Evolutionary conservation across 1,139 yeast species (phyloP), one percentile per base, ranked within the genome.

Genomic region (Candida gigantensis): DNA sequence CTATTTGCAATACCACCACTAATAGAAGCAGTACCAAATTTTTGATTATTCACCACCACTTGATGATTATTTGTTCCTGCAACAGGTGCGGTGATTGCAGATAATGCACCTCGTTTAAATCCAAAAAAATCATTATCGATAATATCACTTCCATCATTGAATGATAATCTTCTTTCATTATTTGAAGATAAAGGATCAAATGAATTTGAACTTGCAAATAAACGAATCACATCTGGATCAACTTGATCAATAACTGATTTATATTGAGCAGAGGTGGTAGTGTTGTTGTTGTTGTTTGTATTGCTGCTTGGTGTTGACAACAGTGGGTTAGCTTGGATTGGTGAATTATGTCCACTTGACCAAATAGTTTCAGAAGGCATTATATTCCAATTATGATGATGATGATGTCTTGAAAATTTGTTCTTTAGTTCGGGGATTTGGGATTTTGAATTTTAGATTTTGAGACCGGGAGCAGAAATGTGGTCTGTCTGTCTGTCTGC

Each of bases 11-110:
- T 66, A 5, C 80, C 81, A 4, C 83, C 86, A 39, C 79, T 72
- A 34, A 80, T 76, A 4, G 84, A 77, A 11, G 84, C 84, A 5
- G 85, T 68, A 2, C 81, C 82, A 49, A 79, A 74, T 30, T 65
- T 25, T 13, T 32, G 27, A 24, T 35, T 33, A 13, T 37, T 32
- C 12, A 33, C 37, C 29, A 30, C 14, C 21, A 34, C 20, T 24
- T 36, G 36, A 28, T 30, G 20, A 23, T 31, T 36, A 21, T 32
- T 37, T 10, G 33, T 26, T 15, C 35, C 39, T 8, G 47, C 51
- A 11, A 56, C 65, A 3, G 75, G 74, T 7, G 65, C 69, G 19
- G 75, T 69, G 34, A 62, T 67, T 13, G 70, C 78, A 1, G 79
- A 73, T 29, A 74, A 58, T 1, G 80, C 61, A 5, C 77, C 77